Evolutionary conservation across 2,329 filamentous ascomycete genomes (phyloP).

Genomic region (Alternaria sp.): DNA sequence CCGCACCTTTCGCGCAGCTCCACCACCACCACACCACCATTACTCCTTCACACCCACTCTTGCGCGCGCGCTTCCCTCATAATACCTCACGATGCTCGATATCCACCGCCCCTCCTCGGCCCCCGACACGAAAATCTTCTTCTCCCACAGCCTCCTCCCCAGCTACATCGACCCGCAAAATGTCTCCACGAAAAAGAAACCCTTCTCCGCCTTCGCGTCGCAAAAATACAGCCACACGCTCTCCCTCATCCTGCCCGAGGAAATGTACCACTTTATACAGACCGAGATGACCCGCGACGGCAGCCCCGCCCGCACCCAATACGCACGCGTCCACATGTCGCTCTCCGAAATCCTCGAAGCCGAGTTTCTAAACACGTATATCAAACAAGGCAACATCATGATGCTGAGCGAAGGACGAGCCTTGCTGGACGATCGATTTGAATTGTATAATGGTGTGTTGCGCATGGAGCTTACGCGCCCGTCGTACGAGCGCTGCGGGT

Average conservation of each 20-base stretch:
- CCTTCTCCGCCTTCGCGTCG: constrained; percentile 72
- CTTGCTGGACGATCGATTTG: constrained; percentile 75
- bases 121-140: constrained; percentile 70
- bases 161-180: constrained; percentile 70
- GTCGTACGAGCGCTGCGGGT: constrained; percentile 80
- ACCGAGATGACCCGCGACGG: constrained; percentile 28
- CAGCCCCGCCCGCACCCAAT: constrained; percentile 52
- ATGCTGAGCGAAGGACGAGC: constrained; percentile 83
- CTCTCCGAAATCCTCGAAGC: constrained; percentile 74
- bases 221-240: constrained; percentile 74
- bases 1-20: background rate
- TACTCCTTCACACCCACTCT: background rate
- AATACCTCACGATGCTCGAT: constrained; percentile 37
- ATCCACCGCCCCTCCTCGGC: constrained; percentile 41
- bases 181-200: constrained; percentile 68
- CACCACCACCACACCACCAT: background rate
- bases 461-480: constrained; percentile 80
- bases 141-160: constrained; percentile 71
- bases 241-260: constrained; percentile 75
- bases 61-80: background rate
- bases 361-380: constrained; percentile 81
- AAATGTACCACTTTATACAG: constrained; percentile 48
- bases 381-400: constrained; percentile 80
- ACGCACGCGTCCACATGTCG: constrained; percentile 74
- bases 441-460: constrained; percentile 72